A percentile compares a stretch with the other conserved stretches of the same genome.
Evolutionary conservation across 2,329 filamentous ascomycete species (phyloP).

Genomic region (Colletotrichum noveboracense): DNA sequence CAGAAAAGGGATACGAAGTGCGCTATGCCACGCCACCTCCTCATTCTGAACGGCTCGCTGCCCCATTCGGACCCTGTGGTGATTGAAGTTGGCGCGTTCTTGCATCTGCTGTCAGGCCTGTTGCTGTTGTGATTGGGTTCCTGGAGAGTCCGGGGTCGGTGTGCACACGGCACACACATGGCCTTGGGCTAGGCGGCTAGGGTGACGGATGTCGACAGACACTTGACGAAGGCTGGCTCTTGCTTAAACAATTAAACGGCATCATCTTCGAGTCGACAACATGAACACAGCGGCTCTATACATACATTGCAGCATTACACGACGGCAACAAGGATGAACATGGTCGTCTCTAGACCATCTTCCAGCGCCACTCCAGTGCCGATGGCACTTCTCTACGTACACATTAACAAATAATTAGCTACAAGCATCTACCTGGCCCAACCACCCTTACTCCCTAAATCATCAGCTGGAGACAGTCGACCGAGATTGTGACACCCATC

Average conservation of each 20-base stretch:
- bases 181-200: neutral
- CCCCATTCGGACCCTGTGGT: neutral
- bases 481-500: slow-evolving; percentile 17
- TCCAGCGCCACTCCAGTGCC: neutral
- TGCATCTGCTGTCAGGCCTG: neutral
- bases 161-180: neutral
- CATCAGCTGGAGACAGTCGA: neutral
- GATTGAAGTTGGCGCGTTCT: neutral
- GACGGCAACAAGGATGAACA: neutral
- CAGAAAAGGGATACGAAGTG: neutral
- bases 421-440: slow-evolving; percentile 5
- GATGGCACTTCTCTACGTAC: neutral
- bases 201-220: neutral
- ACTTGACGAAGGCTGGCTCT: neutral
- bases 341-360: neutral
- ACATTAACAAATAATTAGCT: slow-evolving; percentile 8
- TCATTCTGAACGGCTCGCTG: neutral
- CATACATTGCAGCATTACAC: no score
- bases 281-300: neutral
- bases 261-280: neutral
- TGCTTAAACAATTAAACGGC: neutral
- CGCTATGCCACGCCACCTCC: neutral
- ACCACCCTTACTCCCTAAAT: slow-evolving; percentile 1
- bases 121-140: neutral
- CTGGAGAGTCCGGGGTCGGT: neutral